Evolutionary conservation across 306 rosid species (phyloP).

Genomic region (Lagenaria siceraria): DNA sequence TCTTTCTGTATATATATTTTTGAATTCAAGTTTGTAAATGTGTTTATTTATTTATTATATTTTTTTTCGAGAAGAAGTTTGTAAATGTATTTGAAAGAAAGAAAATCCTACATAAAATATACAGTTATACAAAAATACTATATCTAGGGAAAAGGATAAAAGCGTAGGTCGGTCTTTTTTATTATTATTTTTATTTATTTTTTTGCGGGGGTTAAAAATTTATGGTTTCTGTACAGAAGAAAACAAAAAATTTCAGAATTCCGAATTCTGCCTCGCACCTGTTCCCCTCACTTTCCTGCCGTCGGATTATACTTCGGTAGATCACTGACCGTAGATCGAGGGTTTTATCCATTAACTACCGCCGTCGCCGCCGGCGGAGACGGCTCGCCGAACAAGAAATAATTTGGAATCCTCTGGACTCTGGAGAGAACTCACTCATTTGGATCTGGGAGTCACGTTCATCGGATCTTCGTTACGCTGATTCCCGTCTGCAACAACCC

Average conservation of each 20-base stretch:
- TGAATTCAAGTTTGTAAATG: too few relatives aligned
- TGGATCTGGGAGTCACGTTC: not conserved
- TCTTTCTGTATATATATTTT: too few relatives aligned
- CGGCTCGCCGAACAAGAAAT: not conserved
- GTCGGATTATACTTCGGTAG: not conserved
- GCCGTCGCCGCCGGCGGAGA: not conserved
- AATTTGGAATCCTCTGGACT: not conserved
- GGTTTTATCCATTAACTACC: conserved; percentile 5
- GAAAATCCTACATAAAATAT: too few relatives aligned
- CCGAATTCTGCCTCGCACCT: not conserved
- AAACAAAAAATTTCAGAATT: not conserved
- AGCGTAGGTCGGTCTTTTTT: not conserved
- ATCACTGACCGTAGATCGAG: conserved; percentile 4
- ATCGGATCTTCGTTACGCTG: not conserved
- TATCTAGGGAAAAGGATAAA: not conserved
- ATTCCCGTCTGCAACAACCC: not conserved
- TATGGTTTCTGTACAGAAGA: not conserved
- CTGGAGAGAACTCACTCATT: not conserved
- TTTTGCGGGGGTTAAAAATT: not conserved
- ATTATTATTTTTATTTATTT: not conserved
- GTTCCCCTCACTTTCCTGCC: not conserved
- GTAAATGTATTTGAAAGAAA: too few relatives aligned
- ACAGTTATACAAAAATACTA: too few relatives aligned
- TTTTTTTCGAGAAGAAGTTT: too few relatives aligned
- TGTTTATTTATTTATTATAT: too few relatives aligned